Evolutionary conservation across 2,329 filamentous ascomycete genomes (phyloP).

Genomic region (Pyrenophora teres): DNA sequence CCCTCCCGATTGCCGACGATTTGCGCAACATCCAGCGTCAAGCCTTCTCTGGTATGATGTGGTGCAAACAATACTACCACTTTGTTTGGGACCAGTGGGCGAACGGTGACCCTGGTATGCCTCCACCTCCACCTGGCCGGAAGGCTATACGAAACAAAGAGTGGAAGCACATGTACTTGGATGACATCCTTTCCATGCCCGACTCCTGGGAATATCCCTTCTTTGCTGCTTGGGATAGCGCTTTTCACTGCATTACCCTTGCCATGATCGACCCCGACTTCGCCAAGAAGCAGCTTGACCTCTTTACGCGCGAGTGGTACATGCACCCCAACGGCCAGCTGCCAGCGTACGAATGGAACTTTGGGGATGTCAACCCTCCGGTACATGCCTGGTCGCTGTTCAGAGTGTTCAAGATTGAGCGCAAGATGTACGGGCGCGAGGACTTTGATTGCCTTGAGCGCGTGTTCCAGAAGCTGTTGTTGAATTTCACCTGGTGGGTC

Average conservation of each 20-base stretch:
- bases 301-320: constrained; percentile 98
- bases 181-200: constrained; percentile 96
- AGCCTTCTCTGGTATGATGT: constrained; percentile 95
- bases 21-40: constrained; percentile 93
- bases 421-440: constrained; percentile 93
- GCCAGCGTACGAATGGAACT: constrained; percentile 96
- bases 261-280: constrained; percentile 98
- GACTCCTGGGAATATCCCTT: constrained; percentile 99
- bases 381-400: constrained; percentile 97
- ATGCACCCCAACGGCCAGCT: constrained; percentile 97
- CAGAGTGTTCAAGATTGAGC: constrained; percentile 95
- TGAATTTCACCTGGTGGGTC: constrained; percentile 99
- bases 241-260: constrained; percentile 93
- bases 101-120: constrained; percentile 86
- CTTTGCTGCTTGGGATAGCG: constrained; percentile 96
- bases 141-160: constrained; percentile 83
- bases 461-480: constrained; percentile 91
- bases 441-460: constrained; percentile 95
- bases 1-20: constrained; percentile 90
- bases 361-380: constrained; percentile 93
- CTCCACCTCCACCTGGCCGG: constrained; percentile 78
- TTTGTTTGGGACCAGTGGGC: constrained; percentile 99
- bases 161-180: constrained; percentile 94
- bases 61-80: constrained; percentile 96
- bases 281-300: constrained; percentile 94